A percentile compares a stretch with the other conserved stretches of the same genome.
Evolutionary conservation across 2,329 filamentous ascomycete genomes (phyloP).

Genomic region (Berkeleyomyces basicola): DNA sequence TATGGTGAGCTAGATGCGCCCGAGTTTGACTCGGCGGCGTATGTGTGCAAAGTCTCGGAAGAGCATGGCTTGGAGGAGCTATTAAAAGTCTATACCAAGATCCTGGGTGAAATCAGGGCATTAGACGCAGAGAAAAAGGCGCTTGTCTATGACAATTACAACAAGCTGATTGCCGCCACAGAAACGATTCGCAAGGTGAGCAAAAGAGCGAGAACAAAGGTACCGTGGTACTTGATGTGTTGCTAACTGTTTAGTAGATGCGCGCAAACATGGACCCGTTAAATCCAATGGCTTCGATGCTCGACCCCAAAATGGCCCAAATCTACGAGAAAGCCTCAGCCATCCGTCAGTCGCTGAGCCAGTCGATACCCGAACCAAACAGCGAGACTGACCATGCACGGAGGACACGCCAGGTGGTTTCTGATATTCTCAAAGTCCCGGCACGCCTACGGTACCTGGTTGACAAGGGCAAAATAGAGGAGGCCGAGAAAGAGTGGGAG

Average conservation of each 20-base stretch:
- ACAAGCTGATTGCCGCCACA: conserved; percentile 87
- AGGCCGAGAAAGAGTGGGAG: conserved; percentile 42
- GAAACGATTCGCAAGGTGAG: conserved; percentile 73
- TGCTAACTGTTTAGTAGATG: conserved; percentile 36
- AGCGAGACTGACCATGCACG: conserved; percentile 19
- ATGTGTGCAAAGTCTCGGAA: conserved; percentile 44
- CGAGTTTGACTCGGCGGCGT: conserved; percentile 56
- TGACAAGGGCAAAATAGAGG: conserved; percentile 39
- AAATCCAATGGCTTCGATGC: conserved; percentile 54
- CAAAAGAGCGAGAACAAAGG: conserved; percentile 3
- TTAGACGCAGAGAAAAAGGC: conserved; percentile 94
- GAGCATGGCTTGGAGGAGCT: conserved; percentile 50
- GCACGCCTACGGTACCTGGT: conserved; percentile 41
- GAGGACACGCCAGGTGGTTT: conserved; percentile 38
- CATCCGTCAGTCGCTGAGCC: conserved; percentile 36
- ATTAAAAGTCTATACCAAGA: conserved; percentile 50
- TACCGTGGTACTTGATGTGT: background rate
- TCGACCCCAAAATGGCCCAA: conserved; percentile 56
- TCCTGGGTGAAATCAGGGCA: conserved; percentile 68
- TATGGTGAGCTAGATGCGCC: conserved; percentile 56
- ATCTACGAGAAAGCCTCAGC: conserved; percentile 48
- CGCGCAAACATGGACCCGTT: conserved; percentile 64
- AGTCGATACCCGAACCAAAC: conserved; percentile 30
- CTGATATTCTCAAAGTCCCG: conserved; percentile 45
- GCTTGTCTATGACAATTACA: conserved; percentile 96